A percentile compares a stretch with the other conserved stretches of the same genome.
Evolutionary conservation across 2,329 filamentous ascomycete genomes (phyloP).

Genomic region (Seiridium unicorne): DNA sequence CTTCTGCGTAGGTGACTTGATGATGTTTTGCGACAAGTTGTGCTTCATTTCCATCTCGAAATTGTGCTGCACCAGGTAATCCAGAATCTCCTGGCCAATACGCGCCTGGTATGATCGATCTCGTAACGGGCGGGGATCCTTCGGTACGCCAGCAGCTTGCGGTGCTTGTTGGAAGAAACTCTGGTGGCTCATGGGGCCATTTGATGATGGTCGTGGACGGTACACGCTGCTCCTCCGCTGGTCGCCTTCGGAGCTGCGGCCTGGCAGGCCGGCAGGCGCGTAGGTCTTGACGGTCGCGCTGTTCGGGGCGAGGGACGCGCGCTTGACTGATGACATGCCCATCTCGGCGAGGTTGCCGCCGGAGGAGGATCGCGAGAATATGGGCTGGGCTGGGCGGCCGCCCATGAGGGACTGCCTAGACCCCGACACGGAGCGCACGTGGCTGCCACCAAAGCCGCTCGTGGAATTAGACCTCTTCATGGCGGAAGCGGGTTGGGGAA

Average conservation of each 20-base stretch:
- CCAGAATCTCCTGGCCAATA: conserved; percentile 85
- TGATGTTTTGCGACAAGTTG: conserved; percentile 82
- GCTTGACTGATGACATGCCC: conserved; percentile 80
- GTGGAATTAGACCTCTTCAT: conserved; percentile 90
- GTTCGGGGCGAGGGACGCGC: conserved; percentile 63
- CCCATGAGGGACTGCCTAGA: conserved; percentile 80
- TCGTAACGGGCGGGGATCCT: conserved; percentile 82
- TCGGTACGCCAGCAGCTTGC: conserved; percentile 75
- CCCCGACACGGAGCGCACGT: conserved; percentile 79
- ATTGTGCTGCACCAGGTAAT: conserved; percentile 89
- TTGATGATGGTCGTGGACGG: conserved; percentile 64
- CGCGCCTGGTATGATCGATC: conserved; percentile 77
- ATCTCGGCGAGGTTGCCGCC: conserved; percentile 77
- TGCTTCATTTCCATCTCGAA: conserved; percentile 99
- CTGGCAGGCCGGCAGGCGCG: conserved; percentile 50
- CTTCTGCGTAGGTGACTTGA: conserved; percentile 94
- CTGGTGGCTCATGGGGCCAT: conserved; percentile 71
- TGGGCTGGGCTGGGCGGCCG: conserved; percentile 78
- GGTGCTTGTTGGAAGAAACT: conserved; percentile 93
- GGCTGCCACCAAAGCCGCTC: conserved; percentile 66
- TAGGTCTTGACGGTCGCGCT: conserved; percentile 68
- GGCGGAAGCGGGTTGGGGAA: conserved; percentile 88
- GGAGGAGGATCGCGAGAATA: conserved; percentile 82
- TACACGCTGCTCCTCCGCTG: conserved; percentile 78
- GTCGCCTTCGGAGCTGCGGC: conserved; percentile 51